These are phyloP conservation scores for Eragrostis curvula DNA, from an alignment of 176 grass and related monocot genomes.

Conservation along the genomic window DNA sequence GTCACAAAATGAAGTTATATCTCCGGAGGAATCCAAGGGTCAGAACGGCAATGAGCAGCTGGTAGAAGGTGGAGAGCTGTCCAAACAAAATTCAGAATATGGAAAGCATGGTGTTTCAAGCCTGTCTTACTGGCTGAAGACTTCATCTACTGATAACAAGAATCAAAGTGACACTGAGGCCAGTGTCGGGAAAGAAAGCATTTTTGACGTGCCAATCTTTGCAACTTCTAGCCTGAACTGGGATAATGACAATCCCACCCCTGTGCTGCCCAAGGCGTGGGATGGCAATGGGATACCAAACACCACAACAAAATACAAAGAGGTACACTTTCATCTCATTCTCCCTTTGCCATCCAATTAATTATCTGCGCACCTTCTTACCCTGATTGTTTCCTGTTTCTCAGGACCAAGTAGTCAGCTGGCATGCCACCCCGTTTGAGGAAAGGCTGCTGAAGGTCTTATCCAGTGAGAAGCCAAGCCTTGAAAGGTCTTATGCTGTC, in stretches of 20 bases:
- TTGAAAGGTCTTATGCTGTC: constrained; percentile 58
- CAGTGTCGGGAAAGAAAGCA: not conserved
- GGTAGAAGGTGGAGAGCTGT: constrained; percentile 23
- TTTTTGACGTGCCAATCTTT: constrained; percentile 56
- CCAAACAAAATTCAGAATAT: constrained; percentile 31
- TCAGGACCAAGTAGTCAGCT: constrained; percentile 77
- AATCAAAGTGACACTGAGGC: not conserved
- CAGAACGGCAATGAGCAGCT: not conserved
- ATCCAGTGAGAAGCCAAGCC: constrained; percentile 61
- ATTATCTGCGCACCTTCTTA: not conserved
- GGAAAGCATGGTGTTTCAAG: constrained; percentile 49
- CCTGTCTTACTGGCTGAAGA: constrained; percentile 65
- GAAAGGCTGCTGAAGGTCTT: constrained; percentile 83
- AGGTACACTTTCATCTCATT: constrained; percentile 54
- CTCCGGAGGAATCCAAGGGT: constrained; percentile 19
- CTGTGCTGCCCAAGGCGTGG: constrained; percentile 47
- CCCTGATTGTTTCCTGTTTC: not conserved
- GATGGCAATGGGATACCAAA: constrained; percentile 89
- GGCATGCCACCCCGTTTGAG: constrained; percentile 89
- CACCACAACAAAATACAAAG: constrained; percentile 83
- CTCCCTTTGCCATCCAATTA: not conserved
- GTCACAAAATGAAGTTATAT: constrained; percentile 16
- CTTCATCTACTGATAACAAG: constrained; percentile 28
- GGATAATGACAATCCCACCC: constrained; percentile 42
- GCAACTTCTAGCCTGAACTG: constrained; percentile 46